phyloP scores from a whole-genome alignment of 345 rosid genomes.

The Ceriops decandra region DNA sequence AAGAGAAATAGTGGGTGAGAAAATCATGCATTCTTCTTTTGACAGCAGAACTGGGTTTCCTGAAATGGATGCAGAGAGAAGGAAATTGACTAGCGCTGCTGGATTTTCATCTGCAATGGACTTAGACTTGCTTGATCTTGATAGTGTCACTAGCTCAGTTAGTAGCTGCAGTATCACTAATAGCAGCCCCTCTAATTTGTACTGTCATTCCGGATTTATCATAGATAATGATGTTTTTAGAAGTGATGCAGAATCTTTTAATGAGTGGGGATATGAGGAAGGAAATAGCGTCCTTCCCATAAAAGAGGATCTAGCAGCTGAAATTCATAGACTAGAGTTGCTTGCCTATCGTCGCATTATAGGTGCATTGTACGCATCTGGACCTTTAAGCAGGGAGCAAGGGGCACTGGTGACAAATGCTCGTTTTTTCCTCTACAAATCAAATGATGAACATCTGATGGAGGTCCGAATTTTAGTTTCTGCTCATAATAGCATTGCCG shows the following conservation, averaged over 20 bases:
- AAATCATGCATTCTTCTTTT: slow-evolving; percentile 30
- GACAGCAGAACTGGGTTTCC: slow-evolving; percentile 29
- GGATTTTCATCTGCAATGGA: slow-evolving; percentile 24
- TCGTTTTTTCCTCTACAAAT: slow-evolving; percentile 23
- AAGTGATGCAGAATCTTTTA: slow-evolving; percentile 31
- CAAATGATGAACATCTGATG: slow-evolving; percentile 28
- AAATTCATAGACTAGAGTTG: slow-evolving; percentile 22
- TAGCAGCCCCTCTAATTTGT: slow-evolving; percentile 2
- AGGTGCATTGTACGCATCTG: slow-evolving; percentile 20
- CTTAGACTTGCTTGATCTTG: slow-evolving; percentile 23
- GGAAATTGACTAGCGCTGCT: slow-evolving; percentile 30
- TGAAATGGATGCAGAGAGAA: slow-evolving; percentile 38
- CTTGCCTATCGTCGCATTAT: slow-evolving; percentile 19
- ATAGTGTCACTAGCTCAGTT: slow-evolving; percentile 38
- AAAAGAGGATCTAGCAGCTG: slow-evolving; percentile 25
- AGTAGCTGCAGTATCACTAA: slow-evolving; percentile 23
- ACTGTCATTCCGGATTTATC: slow-evolving; percentile 28
- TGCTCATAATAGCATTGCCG: slow-evolving; percentile 44
- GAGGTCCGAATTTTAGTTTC: slow-evolving; percentile 57
- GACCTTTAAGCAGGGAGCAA: slow-evolving; percentile 26
- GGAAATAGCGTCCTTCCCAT: slow-evolving; percentile 24
- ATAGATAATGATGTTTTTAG: slow-evolving; percentile 28
- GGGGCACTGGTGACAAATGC: slow-evolving; percentile 17
- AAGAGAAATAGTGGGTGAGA: slow-evolving; percentile 34
- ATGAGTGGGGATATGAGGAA: slow-evolving; percentile 21